A percentile compares a stretch with the other conserved stretches of the same genome.
These are phyloP conservation scores for Euphorbia tirucalli DNA, from an alignment of 345 rosid species.

Conservation along the genomic window DNA sequence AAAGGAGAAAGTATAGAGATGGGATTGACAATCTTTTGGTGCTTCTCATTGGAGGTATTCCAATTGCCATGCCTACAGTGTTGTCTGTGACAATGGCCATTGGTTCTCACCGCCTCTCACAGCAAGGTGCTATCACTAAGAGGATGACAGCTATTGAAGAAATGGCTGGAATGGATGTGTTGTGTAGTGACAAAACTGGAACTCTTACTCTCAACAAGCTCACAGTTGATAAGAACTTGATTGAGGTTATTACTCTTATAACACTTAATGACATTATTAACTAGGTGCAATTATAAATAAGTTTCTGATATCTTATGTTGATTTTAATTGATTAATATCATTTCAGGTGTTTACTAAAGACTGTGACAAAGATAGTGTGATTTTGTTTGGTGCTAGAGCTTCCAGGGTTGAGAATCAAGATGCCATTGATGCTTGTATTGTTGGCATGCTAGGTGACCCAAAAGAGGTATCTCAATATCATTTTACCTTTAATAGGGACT, in stretches of 20 bases:
- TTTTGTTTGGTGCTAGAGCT: conserved; percentile 72
- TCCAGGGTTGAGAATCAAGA: conserved; percentile 85
- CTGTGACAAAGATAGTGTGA: conserved; percentile 51
- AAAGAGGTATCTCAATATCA: conserved; percentile 38
- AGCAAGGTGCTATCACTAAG: conserved; percentile 87
- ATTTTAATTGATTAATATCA: neutral
- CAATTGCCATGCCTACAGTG: conserved; percentile 91
- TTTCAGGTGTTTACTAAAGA: conserved; percentile 55
- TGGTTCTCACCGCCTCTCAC: conserved; percentile 74
- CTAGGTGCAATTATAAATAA: neutral
- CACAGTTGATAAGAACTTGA: conserved; percentile 70
- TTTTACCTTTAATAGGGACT: too few relatives aligned
- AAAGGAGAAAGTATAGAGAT: conserved; percentile 57
- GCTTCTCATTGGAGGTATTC: conserved; percentile 85
- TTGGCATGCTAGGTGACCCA: conserved; percentile 57
- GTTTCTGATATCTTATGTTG: neutral
- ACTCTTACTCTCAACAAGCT: conserved; percentile 89
- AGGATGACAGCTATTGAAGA: conserved; percentile 92
- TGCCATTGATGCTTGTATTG: conserved; percentile 67
- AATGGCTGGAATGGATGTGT: conserved; percentile 91
- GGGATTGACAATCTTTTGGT: conserved; percentile 82
- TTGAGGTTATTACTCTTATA: conserved; percentile 47
- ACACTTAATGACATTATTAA: too few relatives aligned
- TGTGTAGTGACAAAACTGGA: conserved; percentile 86
- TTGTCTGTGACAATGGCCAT: conserved; percentile 88